Conservation (phyloP, 345 rosid genomes). For the Moringa oleifera region DNA sequence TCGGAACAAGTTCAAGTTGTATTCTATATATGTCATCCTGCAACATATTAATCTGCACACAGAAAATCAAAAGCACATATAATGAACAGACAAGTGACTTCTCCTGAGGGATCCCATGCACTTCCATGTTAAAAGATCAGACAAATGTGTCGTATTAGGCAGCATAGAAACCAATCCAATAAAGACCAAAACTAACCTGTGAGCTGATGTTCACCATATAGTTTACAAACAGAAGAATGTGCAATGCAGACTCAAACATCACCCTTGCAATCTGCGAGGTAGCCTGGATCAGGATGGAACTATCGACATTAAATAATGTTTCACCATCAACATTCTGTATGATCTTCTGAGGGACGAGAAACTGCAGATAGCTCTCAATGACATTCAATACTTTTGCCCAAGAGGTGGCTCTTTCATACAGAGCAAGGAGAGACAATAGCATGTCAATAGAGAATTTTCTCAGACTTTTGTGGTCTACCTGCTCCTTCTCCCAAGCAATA, state of each 20-base stretch:
- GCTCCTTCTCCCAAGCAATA: slow-evolving; percentile 59
- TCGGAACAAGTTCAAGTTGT: slow-evolving; percentile 78
- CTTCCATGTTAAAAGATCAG: too few relatives aligned
- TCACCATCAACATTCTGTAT: slow-evolving; percentile 38
- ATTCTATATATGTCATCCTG: slow-evolving; percentile 61
- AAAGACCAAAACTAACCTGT: slow-evolving; percentile 47
- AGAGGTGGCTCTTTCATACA: slow-evolving; percentile 57
- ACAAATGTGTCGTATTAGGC: too few relatives aligned
- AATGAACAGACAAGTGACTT: background rate
- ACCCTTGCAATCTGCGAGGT: slow-evolving; percentile 72
- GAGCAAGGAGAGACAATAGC: slow-evolving; percentile 58
- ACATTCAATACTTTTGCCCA: slow-evolving; percentile 71
- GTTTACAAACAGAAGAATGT: slow-evolving; percentile 64
- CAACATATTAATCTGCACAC: slow-evolving; percentile 60
- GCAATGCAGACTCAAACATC: slow-evolving; percentile 85
- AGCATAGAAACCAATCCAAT: too few relatives aligned
- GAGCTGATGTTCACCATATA: slow-evolving; percentile 70
- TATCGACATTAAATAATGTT: slow-evolving; percentile 35
- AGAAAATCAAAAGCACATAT: slow-evolving; percentile 2
- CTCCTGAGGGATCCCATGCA: too few relatives aligned
- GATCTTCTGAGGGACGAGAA: slow-evolving; percentile 69
- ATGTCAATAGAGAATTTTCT: slow-evolving; percentile 75
- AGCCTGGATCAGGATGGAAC: slow-evolving; percentile 63
- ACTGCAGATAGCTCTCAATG: slow-evolving; percentile 56
- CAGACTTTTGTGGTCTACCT: slow-evolving; percentile 56